phyloP scores from a whole-genome alignment of 257 asterid genomes.

The Eustoma russellianum region DNA sequence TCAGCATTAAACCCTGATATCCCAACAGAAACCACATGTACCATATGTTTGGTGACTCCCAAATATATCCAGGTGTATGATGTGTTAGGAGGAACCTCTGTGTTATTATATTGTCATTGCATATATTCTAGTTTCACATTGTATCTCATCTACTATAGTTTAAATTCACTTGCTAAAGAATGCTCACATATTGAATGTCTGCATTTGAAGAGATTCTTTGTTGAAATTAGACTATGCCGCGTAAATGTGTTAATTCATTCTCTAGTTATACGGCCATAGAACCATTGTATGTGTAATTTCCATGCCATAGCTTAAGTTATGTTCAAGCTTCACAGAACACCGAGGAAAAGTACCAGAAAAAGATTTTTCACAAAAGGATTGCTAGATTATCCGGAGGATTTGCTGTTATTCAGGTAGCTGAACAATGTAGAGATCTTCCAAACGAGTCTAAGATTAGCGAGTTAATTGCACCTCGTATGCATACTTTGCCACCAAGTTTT shows the following conservation, averaged over 20 bases:
- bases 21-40: not conserved
- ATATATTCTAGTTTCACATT: too few species aligned
- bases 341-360: slow-evolving; percentile 62
- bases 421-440: slow-evolving; percentile 4
- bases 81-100: too few species aligned
- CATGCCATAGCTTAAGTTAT: not conserved
- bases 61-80: too few species aligned
- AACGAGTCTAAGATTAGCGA: not conserved
- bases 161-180: not conserved
- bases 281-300: not conserved
- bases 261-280: not conserved
- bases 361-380: slow-evolving; percentile 58
- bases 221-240: not conserved
- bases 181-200: not conserved
- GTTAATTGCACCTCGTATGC: too few species aligned
- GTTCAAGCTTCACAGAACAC: slow-evolving; percentile 41
- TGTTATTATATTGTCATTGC: too few species aligned
- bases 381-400: slow-evolving; percentile 77
- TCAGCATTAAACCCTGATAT: not conserved
- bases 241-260: not conserved
- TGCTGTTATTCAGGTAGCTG: slow-evolving; percentile 61
- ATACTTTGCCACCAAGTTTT: too few species aligned
- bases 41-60: too few species aligned
- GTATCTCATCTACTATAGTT: not conserved
- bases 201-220: not conserved